A percentile compares a stretch with the other conserved stretches of the same genome.
phyloP scores from a whole-genome alignment of 495 filamentous ascomycete genomes.

The Neurospora terricola region DNA sequence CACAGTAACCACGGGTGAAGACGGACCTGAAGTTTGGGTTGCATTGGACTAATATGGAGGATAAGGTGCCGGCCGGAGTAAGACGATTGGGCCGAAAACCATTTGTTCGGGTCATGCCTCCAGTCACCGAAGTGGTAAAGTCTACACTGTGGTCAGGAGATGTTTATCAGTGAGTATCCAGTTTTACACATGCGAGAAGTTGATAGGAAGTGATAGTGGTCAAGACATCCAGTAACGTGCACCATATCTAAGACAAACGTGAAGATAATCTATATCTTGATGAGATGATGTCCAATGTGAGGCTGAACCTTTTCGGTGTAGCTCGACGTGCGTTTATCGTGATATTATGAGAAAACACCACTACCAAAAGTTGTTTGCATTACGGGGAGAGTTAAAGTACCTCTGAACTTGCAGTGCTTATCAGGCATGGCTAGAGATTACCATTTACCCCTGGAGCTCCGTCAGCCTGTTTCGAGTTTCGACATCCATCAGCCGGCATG shows the following conservation, averaged over 20 bases:
- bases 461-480: not conserved
- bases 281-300: not conserved
- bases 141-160: not conserved
- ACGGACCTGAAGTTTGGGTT: not conserved
- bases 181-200: not conserved
- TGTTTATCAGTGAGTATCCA: not conserved
- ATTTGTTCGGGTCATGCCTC: not conserved
- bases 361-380: not conserved
- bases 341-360: not conserved
- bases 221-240: not conserved
- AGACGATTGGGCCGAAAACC: not conserved
- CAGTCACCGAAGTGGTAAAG: not conserved
- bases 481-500: not conserved
- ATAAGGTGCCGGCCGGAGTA: not conserved
- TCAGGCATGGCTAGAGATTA: not conserved
- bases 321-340: not conserved
- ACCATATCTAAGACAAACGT: not conserved
- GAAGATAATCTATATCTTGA: not conserved
- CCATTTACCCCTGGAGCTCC: not conserved
- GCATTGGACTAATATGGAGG: not conserved
- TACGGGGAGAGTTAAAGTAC: not conserved
- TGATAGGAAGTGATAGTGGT: not conserved
- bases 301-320: not conserved
- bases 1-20: not conserved
- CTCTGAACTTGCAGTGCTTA: not conserved